Base-by-base conservation (phyloP, 2,329 filamentous ascomycete species). In the Pestalotiopsis sp. region DNA sequence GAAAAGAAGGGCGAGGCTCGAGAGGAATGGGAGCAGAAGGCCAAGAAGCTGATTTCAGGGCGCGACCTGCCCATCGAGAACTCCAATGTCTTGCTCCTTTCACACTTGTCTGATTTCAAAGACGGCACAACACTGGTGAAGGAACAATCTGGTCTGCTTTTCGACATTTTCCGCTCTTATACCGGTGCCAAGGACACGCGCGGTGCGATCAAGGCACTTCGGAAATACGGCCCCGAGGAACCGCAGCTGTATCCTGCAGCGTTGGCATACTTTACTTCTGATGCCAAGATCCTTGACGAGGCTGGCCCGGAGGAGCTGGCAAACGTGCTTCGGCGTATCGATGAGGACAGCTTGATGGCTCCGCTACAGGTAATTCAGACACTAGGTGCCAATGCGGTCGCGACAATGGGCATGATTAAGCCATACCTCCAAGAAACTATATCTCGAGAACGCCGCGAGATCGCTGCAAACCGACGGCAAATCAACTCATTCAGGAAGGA, bases 391-490 rank as follows among this genome's bases (percentile, higher is more conserved):
- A 80, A 84, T 78, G 68, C 82, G 70, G 93, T 98, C 2, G 95
- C 97, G 0, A 98, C 94, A 0, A 98, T 99, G 93, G 96, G 95
- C 65, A 94, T 98, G 87, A 92, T 99, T 71, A 98, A 98, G 81
- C 90, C 91, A 5, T 99, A 99, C 80, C 89, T 99, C 2, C 90
- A 92, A 71, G 90, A 92, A 64, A 97, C 95, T 9, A 97, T 99
- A 71, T 91, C 93, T 73, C 90, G 93, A 65, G 96, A 99, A 81
- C 89, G 94, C 31, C 91, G 90, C 69, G 95, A 98, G 75, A 98
- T 99, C 69, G 89, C 83, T 7, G 79, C 86, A 45, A 98, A 98
- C 78, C 89, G 93, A 65, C 89, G 91, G 52, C 89, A 95, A 58
- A 97, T 97, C 73, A 86, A 89, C 39, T 94, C 93, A 2, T 97